Percentiles rank a stretch among this genome's conserved stretches.
phyloP scores from a whole-genome alignment of 805 yeast species.

The Wickerhamiella vanderwaltii region DNA sequence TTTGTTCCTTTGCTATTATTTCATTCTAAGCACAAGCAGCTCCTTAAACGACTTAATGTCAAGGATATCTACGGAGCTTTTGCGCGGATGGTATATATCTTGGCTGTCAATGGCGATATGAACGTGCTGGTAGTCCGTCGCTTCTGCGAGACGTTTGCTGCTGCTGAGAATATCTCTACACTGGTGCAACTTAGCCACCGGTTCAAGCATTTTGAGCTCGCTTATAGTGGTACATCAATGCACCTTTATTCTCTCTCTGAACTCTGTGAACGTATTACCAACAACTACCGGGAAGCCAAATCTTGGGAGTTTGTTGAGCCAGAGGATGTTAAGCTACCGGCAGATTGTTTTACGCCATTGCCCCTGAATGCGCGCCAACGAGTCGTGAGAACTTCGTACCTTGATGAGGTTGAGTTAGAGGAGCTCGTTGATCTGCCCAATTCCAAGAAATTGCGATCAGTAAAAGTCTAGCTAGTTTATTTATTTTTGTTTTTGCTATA shows the following conservation, averaged over 20 bases:
- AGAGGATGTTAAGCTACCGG: conserved; percentile 4
- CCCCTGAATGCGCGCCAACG: not conserved
- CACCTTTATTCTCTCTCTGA: conserved; percentile 1
- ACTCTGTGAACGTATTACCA: not conserved
- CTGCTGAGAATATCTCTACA: not conserved
- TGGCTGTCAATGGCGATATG: not conserved
- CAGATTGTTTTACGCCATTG: conserved; percentile 1
- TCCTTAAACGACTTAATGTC: not conserved
- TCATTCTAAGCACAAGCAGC: not conserved
- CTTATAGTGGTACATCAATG: not conserved
- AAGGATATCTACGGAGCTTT: not conserved
- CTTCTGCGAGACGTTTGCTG: not conserved
- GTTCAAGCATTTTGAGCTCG: conserved; percentile 6
- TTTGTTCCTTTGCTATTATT: not conserved
- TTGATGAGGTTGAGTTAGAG: not conserved
- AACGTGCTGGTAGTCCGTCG: not conserved
- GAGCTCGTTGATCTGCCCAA: too few species aligned
- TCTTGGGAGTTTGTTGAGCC: not conserved
- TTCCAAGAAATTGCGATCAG: too few species aligned
- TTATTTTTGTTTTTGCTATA: too few species aligned
- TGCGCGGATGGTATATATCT: not conserved
- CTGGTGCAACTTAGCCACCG: not conserved
- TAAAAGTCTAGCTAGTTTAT: too few species aligned
- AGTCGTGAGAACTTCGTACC: not conserved
- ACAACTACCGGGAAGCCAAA: not conserved